Conservation (phyloP, 2,329 filamentous ascomycete genomes). For the Cladosporium velox region DNA sequence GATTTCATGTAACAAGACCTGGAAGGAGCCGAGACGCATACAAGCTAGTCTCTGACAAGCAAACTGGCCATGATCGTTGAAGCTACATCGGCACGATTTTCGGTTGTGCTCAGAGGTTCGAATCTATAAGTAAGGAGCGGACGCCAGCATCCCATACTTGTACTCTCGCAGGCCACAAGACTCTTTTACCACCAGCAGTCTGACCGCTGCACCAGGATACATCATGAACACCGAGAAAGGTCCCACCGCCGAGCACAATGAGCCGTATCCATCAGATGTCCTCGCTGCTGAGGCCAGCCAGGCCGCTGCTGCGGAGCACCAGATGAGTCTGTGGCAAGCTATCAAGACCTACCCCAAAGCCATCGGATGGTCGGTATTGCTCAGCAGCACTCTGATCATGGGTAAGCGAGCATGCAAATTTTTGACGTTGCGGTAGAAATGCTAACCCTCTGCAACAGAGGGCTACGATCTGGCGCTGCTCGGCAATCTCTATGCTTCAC, state of each 20-base stretch:
- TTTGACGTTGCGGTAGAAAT: background rate
- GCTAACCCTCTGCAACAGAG: slow-evolving; percentile 26
- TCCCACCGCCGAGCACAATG: slow-evolving; percentile 2
- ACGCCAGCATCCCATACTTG: background rate
- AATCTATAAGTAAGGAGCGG: background rate
- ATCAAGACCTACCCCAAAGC: slow-evolving; percentile 27
- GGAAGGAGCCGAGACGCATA: slow-evolving; percentile 2
- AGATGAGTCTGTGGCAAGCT: slow-evolving; percentile 18
- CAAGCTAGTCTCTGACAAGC: background rate
- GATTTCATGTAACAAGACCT: background rate
- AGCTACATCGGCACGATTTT: background rate
- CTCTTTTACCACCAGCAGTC: background rate
- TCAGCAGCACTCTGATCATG: slow-evolving; percentile 43
- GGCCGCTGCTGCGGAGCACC: slow-evolving; percentile 10
- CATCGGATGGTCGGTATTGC: slow-evolving; percentile 37
- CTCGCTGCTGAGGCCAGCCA: slow-evolving; percentile 18
- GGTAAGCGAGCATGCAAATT: background rate
- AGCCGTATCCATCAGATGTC: slow-evolving; percentile 7
- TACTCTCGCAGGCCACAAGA: background rate
- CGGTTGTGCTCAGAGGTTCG: background rate
- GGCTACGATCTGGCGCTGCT: slow-evolving; percentile 44
- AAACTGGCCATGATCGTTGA: background rate
- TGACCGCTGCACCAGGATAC: background rate
- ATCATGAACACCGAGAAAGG: slow-evolving; percentile 11
- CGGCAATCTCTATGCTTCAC: slow-evolving; percentile 38